Evolutionary conservation across 495 filamentous ascomycete genomes (phyloP).

Genomic region (Tetracladium marchalianum): DNA sequence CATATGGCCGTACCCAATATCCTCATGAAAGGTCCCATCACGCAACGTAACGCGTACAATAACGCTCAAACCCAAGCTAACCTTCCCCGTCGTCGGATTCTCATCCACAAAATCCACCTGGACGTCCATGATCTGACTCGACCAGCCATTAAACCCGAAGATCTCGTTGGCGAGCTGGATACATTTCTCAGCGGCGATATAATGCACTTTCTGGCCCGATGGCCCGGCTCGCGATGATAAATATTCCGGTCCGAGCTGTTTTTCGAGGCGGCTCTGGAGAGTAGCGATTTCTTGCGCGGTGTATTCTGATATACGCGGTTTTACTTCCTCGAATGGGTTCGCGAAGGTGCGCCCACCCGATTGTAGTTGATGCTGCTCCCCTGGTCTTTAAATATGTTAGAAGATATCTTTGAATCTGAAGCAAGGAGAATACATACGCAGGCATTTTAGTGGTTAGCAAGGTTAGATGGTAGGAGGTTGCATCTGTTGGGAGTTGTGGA

Average conservation of each 20-base stretch:
- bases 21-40: constrained; percentile 93
- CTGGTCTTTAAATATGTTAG: constrained; percentile 44
- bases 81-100: constrained; percentile 47
- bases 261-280: constrained; percentile 74
- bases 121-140: constrained; percentile 75
- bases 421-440: constrained; percentile 16
- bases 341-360: constrained; percentile 27
- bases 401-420: not conserved
- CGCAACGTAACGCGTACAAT: constrained; percentile 79
- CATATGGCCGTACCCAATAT: constrained; percentile 90
- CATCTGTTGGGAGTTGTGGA: not conserved
- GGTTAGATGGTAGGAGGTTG: too few species aligned
- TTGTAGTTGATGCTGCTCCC: constrained; percentile 60
- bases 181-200: constrained; percentile 85
- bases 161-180: constrained; percentile 96
- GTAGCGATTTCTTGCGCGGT: constrained; percentile 87
- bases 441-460: constrained; percentile 17
- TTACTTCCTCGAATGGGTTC: constrained; percentile 72
- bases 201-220: constrained; percentile 76
- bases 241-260: constrained; percentile 94
- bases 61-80: constrained; percentile 76
- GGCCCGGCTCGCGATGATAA: constrained; percentile 76
- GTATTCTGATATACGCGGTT: constrained; percentile 60
- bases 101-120: constrained; percentile 80
- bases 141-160: constrained; percentile 99